Base-by-base conservation (phyloP, 176 grass and related monocot genomes). In the Oryza officinalis region DNA sequence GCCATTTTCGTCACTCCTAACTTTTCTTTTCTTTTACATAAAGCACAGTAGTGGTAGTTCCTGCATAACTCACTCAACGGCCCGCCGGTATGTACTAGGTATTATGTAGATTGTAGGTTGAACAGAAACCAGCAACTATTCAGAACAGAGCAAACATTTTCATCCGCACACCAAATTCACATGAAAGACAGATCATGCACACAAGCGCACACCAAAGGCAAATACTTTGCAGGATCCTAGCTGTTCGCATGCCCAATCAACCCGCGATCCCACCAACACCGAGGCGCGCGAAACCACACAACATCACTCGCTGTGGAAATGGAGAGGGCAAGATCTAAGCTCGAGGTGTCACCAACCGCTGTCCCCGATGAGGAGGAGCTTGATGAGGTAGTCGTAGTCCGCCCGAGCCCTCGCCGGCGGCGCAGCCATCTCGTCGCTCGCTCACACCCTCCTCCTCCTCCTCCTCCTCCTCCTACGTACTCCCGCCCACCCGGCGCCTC, bases 361-460 rank as follows among this genome's bases (percentile, higher is more conserved):
- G 28, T 96, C 94, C 35, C 94, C 88, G 81, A 96, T 96, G 80
- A 96, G 83, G 64, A 96, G 90, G 28, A 96, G 86, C 71, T 96
- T 96, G 60, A 96, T 96, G 81, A 96, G 90, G 86, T 96, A 96
- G 83, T 96, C 94, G 78, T 96, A 92, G 79, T 93, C 94, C 40
- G 94, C 94, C 80, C 94, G 78, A 65, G 94, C 94, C 86, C 94
- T 92, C 83, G 88, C 88, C 79, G 94, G 94, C 74, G 94, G 94
- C 75, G 90, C 94, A 73, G 90, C 94, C 94, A 96, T 95, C 54
- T 54, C 41, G 65, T 71, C 69, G 10, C 49, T 79, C 81, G 77
- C 45, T 26, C 28, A 40, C 81, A 52, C 84, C 61, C 43, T 70
- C 82, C 84, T 63, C 75, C 70, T 84, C 64, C 81, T 70, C 84